Base-by-base conservation (phyloP, 768 basidiomycete genomes). In the Boletus edulis region DNA sequence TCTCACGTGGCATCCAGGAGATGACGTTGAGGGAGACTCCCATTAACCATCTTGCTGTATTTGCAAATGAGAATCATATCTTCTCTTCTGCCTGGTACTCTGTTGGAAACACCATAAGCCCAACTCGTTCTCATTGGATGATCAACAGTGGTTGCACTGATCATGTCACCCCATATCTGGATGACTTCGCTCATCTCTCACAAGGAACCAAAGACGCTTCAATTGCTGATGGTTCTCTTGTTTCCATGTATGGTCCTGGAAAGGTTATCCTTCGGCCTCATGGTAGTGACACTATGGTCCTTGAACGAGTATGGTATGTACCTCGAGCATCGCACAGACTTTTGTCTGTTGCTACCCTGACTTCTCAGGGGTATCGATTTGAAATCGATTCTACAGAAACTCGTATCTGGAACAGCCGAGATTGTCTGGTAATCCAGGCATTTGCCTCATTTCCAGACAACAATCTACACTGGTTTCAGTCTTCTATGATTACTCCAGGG, bases 191-290 rank as follows among this genome's bases (percentile, higher is more conserved):
- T 17, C n/a, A 17, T 17, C 17, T 39, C 0, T 3, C 0, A 9
- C 4, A 7, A 17, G n/a, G n/a, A 3, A 17, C 6, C 17, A 39
- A 39, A 3, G 0, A 17, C 0, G 6, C 7, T 3, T 6, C 15
- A 1, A 18, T 39, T 3, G 38, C 38, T 2, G 10, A 39, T 39
- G n/a, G 38, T 9, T 17, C 15, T 18, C 3, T n/a, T 14, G 14
- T 39, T 0, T 5, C 8, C 8, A 39, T 39, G 8, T 8, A 7
- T 18, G 38, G 38, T 4, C 7, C 38, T 17, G n/a, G 38, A 0
- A 17, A 39, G 1, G 38, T 39, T 0, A 39, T 39, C 6, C 4
- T 39, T 8, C 1, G 9, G 1, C 38, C n/a, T 2, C 17, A 15
- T 39, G 38, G 9, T 1, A 1, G 6, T 5, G 9, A 39, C 8